Conservation (phyloP, 83 land plant genomes). For the Diphasiastrum complanatum region DNA sequence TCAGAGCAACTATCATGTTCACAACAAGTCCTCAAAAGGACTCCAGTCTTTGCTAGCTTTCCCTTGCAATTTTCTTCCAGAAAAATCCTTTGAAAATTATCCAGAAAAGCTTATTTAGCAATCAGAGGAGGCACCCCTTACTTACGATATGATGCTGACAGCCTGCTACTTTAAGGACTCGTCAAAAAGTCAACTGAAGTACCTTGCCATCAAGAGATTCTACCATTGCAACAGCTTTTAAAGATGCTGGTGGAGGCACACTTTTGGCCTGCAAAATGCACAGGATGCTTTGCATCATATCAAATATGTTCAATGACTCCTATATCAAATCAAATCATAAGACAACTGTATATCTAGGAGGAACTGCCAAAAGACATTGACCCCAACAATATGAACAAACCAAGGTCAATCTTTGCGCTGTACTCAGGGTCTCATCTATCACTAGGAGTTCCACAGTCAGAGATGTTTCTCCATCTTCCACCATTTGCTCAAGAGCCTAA, state of each 20-base stretch:
- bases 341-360: background rate
- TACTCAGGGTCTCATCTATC: slow-evolving; percentile 18
- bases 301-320: background rate
- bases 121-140: no score
- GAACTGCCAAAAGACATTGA: background rate
- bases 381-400: slow-evolving; percentile 9
- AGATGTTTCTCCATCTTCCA: slow-evolving; percentile 12
- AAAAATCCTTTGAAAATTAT: no score
- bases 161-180: no score
- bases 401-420: slow-evolving; percentile 23
- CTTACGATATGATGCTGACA: no score
- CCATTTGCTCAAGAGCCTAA: slow-evolving; percentile 21
- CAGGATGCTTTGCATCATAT: background rate
- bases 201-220: slow-evolving; percentile 42
- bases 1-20: no score
- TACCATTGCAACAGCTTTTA: slow-evolving; percentile 25
- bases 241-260: slow-evolving; percentile 18
- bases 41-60: no score
- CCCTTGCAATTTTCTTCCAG: no score
- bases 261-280: slow-evolving; percentile 28
- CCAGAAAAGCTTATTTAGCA: no score
- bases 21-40: no score
- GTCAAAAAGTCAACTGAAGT: no score
- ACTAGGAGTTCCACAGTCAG: background rate
- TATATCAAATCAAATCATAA: slow-evolving; percentile 4